Base-by-base conservation (phyloP, 495 filamentous ascomycete species). In the Talaromyces stipitatus region DNA sequence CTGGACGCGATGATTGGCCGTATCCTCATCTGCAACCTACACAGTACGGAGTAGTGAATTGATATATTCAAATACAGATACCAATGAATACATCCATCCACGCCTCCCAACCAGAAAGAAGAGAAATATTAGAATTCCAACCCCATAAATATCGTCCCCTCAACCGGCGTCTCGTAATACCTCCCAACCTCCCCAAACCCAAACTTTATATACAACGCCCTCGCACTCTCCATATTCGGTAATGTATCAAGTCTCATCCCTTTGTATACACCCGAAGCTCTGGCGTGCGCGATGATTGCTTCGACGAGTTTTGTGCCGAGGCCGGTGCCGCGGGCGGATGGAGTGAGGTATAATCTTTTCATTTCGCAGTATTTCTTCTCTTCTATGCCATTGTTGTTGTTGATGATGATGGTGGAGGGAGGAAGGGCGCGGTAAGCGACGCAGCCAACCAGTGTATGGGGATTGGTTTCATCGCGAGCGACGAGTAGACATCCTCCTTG, bases 241-340 rank as follows among this genome's bases (percentile, higher is more conserved):
- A 85, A 65, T 6, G 82, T 83, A 66, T 85, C 83, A 22, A 85
- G 68, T 46, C 74, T 70, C 59, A 85, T 79, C 50, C 78, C 77
- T n/a, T 62, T 47, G 66, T 85, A 86, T 10, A 18, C 8, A 4
- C 74, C 78, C 46, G 79, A 36, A 4, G 61, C 50, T 50, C 57
- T 68, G n/a, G 80, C 83, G 33, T 67, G 62, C 24, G 64, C 64
- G 4, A 84, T 55, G 12, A 78, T 71, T 5, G 66, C 69, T 22
- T 69, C 60, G 0, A 81, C 66, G 16, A 86, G 65, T 16, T 59
- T 61, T 29, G 64, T 65, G 2, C 82, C 84, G 2, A 84, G 55
- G 0, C 78, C 78, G 11, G 71, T 52, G 6, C 79, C 76, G 9
- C 83, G 72, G 8, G 69, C 73, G 45, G 65, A 58, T 0, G 75